These are phyloP conservation scores for Nitzschia sp. DNA, from an alignment of 108 stramenopile genomes.

Conservation along the genomic window DNA sequence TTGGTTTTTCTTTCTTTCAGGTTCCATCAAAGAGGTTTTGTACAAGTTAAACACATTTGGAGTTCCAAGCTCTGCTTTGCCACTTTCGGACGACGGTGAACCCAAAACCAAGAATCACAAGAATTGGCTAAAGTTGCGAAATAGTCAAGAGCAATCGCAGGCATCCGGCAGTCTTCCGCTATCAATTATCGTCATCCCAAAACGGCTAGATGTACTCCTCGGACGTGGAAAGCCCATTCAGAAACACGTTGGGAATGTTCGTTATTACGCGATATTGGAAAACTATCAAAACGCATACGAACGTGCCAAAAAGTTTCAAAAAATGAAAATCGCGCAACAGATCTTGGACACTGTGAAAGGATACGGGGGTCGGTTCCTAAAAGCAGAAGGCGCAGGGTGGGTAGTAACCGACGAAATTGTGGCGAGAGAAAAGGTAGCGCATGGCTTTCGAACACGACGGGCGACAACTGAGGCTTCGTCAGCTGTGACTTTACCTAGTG, in stretches of 20 bases:
- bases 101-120: constrained; percentile 26
- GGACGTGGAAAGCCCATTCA: constrained; percentile 30
- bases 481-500: neutral
- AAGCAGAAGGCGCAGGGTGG: constrained; percentile 24
- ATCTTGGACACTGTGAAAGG: constrained; percentile 13
- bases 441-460: constrained; percentile 28
- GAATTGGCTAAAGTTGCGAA: constrained; percentile 22
- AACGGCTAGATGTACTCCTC: constrained; percentile 17
- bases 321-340: constrained; percentile 22
- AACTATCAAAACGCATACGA: constrained; percentile 18
- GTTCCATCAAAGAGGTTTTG: neutral
- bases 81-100: constrained; percentile 19
- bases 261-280: constrained; percentile 19
- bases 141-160: constrained; percentile 7
- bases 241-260: constrained; percentile 25
- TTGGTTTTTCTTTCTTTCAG: neutral
- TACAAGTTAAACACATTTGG: constrained; percentile 31
- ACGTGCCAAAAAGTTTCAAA: constrained; percentile 23
- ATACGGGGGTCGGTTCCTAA: constrained; percentile 25
- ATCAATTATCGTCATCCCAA: constrained; percentile 12
- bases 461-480: neutral
- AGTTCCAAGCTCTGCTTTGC: constrained; percentile 18
- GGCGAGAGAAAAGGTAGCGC: constrained; percentile 17
- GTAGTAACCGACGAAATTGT: constrained; percentile 11
- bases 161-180: neutral